Evolutionary conservation across 495 filamentous ascomycete genomes (phyloP).

Genomic region (Xylaria palmicola): DNA sequence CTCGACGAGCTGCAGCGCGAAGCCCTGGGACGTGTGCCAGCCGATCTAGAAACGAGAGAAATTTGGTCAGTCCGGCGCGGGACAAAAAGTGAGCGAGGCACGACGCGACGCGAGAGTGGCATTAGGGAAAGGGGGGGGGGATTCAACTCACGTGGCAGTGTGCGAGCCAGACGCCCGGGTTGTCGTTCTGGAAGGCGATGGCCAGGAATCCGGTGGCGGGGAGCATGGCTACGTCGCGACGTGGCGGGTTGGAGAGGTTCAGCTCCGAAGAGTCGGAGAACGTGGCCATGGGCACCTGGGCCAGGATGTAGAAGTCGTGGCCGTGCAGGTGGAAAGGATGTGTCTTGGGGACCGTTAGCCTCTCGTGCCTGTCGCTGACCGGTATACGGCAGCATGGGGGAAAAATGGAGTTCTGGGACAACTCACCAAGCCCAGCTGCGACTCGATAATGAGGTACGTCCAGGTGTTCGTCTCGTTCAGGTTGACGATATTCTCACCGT

Average conservation of each 20-base stretch:
- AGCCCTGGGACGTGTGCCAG: conserved; percentile 50
- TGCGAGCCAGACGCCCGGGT: conserved; percentile 54
- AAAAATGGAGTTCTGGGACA: conserved; percentile 7
- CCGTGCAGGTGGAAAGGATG: conserved; percentile 58
- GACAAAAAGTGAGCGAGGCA: conserved; percentile 8
- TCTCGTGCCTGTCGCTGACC: conserved; percentile 7
- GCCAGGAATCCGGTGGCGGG: conserved; percentile 46
- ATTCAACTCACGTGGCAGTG: conserved; percentile 44
- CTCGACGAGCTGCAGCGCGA: conserved; percentile 52
- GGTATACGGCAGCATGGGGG: conserved; percentile 14
- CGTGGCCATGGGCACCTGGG: conserved; percentile 32
- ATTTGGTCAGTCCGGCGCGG: too few species aligned
- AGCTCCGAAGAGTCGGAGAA: conserved; percentile 24
- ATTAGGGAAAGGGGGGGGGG: not conserved
- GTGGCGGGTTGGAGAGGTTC: conserved; percentile 48
- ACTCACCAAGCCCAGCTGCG: conserved; percentile 20
- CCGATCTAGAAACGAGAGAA: conserved; percentile 51
- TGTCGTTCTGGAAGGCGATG: conserved; percentile 58
- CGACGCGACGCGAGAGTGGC: not conserved
- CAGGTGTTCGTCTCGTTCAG: conserved; percentile 40
- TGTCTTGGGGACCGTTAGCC: conserved; percentile 17
- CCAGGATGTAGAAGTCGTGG: conserved; percentile 58
- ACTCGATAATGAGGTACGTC: conserved; percentile 40
- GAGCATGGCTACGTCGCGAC: conserved; percentile 61
- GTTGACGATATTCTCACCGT: conserved; percentile 36